Percentiles rank a stretch among this genome's conserved stretches.
Evolutionary conservation across 78 protist genomes (phyloP).

Genomic region (slime mould (Dictyostelium discoideum)): DNA sequence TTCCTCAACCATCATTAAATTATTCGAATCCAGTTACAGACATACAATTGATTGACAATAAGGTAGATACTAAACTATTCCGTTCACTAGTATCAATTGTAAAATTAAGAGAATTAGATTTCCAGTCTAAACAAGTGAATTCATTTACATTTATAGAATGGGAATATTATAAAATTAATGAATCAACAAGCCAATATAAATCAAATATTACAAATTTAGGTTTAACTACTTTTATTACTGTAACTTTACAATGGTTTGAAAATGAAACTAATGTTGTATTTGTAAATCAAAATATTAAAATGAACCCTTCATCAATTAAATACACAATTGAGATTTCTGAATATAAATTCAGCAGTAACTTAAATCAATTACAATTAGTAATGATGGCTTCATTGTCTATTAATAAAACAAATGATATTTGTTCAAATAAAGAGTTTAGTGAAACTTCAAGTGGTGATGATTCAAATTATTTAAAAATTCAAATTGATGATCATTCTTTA

Average conservation of each 20-base stretch:
- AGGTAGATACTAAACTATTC: background rate
- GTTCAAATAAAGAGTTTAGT: too few species aligned
- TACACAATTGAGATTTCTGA: background rate
- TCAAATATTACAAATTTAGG: background rate
- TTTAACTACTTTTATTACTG: background rate
- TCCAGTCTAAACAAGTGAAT: background rate
- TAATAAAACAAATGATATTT: background rate
- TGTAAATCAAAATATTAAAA: background rate
- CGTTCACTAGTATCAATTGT: background rate
- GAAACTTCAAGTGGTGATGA: too few species aligned
- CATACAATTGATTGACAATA: background rate
- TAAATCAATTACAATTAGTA: background rate
- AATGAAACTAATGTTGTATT: background rate
- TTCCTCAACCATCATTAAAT: background rate
- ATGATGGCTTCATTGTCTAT: background rate
- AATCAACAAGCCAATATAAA: background rate
- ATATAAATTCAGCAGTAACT: background rate
- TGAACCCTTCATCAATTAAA: background rate
- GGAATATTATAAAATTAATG: background rate
- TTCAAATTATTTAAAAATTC: too few species aligned
- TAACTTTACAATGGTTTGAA: background rate
- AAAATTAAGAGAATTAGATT: background rate
- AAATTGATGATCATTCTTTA: too few species aligned
- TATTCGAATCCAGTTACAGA: background rate
- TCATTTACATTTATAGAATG: background rate